Percentiles rank a stretch among this genome's conserved stretches.
Evolutionary conservation across 768 basidiomycete genomes (phyloP).

Genomic region (Mycena indigotica): DNA sequence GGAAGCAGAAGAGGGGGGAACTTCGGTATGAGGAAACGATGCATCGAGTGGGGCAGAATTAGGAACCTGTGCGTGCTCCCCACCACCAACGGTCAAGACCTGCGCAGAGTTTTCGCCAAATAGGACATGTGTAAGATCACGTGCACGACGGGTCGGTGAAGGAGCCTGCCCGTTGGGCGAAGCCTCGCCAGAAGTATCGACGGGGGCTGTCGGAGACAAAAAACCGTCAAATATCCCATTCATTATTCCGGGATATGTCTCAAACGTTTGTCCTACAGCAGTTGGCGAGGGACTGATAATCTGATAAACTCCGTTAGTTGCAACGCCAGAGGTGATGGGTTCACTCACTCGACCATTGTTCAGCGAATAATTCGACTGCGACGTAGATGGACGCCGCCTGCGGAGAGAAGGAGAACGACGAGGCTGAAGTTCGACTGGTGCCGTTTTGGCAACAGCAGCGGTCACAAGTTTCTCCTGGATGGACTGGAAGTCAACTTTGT

Average conservation of each 20-base stretch:
- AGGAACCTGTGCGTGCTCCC: conserved; percentile 21
- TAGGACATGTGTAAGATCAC: conserved; percentile 76
- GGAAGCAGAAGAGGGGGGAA: conserved; percentile 29
- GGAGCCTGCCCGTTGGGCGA: conserved; percentile 40
- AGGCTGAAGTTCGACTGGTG: conserved; percentile 52
- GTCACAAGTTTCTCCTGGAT: conserved; percentile 80
- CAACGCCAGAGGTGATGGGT: conserved; percentile 10
- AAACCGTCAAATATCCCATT: conserved; percentile 63
- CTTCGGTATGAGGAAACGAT: conserved; percentile 27
- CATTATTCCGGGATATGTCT: conserved; percentile 61
- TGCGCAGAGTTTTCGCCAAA: conserved; percentile 55
- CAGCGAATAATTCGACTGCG: conserved; percentile 75
- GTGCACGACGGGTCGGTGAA: conserved; percentile 61
- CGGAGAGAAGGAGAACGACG: conserved; percentile 72
- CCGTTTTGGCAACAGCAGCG: conserved; percentile 59
- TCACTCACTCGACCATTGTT: conserved; percentile 47
- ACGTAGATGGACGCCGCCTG: conserved; percentile 75
- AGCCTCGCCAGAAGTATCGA: conserved; percentile 27
- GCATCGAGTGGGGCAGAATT: conserved; percentile 21
- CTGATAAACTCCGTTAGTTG: conserved; percentile 39
- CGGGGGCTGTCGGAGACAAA: conserved; percentile 36
- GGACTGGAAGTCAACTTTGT: conserved; percentile 64
- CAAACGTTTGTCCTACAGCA: conserved; percentile 36
- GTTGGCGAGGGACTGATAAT: conserved; percentile 55
- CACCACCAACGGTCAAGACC: conserved; percentile 24